Base-by-base conservation (phyloP, 106 monocot genomes). In the Dendrobium catenatum region DNA sequence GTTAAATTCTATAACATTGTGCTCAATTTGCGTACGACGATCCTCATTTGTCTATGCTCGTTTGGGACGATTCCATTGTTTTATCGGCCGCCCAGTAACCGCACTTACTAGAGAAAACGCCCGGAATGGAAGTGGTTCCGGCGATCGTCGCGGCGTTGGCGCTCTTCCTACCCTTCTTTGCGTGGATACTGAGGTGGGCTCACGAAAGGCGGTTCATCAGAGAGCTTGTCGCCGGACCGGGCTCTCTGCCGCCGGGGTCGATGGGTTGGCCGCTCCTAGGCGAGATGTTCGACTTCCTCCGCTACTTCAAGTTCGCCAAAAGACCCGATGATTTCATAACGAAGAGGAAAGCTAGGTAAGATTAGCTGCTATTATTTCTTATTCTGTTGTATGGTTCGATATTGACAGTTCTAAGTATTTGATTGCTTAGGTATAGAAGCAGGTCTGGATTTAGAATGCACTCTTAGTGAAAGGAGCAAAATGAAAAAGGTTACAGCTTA, bases 251-350 rank as follows among this genome's bases (percentile, higher is more conserved):
- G 16, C 85, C 85, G 9, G 85, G 85, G 6, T 77, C 81, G 33
- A 81, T 85, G 85, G 85, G 85, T 5, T 85, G 80, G 85, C 85
- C 85, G 68, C 42, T 85, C 42, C 17, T 85, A 4, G 85, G 85
- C 27, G 85, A 85, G 81, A 85, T 85, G 81, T 5, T 85, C 27
- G 85, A 85, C 68, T 85, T 85, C 85, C 43, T 85, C 68, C 70
- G 80, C 77, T 85, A 54, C 72, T 85, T 85, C 72, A 85, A 81
- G 78, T 81, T 77, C 51, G 6, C 70, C 16, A 81, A 44, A 44
- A 51, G 77, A 51, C 85, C 85, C 5, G 85, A 85, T 58, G 85
- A 81, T 77, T 85, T 85, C 81, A 85, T 85, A 7, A 51, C 68
- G 43, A 85, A 72, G 43, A 76, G 85, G 44, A 85, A 78, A 47